Evolutionary conservation across 176 grass and related monocot species (phyloP).

Genomic region (Neostapfia colusana): DNA sequence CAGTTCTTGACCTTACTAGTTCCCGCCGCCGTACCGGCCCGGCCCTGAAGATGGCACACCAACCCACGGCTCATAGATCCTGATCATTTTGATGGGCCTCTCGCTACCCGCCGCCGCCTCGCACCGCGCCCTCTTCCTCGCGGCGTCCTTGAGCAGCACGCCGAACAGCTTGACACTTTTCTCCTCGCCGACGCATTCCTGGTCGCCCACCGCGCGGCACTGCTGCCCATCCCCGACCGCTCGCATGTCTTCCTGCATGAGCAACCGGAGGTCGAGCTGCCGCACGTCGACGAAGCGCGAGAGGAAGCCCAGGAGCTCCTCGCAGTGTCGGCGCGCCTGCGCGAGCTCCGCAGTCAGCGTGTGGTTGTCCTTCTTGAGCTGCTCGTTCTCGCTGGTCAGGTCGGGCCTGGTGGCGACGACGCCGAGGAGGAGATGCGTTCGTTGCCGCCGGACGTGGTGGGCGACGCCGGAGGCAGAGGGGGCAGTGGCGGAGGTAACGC

Average conservation of each 20-base stretch:
- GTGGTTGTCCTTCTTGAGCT: constrained; percentile 67
- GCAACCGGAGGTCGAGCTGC: constrained; percentile 49
- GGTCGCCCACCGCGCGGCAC: not conserved
- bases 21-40: constrained; percentile 37
- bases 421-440: constrained; percentile 53
- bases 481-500: constrained; percentile 37
- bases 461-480: constrained; percentile 38
- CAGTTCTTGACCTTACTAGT: constrained; percentile 30
- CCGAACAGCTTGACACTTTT: constrained; percentile 72
- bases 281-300: constrained; percentile 71
- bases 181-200: not conserved
- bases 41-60: constrained; percentile 43
- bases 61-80: constrained; percentile 57
- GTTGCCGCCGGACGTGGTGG: constrained; percentile 51
- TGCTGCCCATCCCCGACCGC: constrained; percentile 9
- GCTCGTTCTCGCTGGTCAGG: constrained; percentile 60
- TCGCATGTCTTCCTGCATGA: constrained; percentile 46
- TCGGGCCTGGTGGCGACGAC: constrained; percentile 48
- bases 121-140: constrained; percentile 49
- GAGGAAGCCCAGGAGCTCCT: constrained; percentile 71
- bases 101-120: constrained; percentile 48
- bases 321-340: constrained; percentile 53
- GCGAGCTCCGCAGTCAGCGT: constrained; percentile 56
- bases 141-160: constrained; percentile 47
- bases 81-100: constrained; percentile 55